Evolutionary conservation across 108 stramenopile genomes (phyloP).

Genomic region (Skeletonema potamos): DNA sequence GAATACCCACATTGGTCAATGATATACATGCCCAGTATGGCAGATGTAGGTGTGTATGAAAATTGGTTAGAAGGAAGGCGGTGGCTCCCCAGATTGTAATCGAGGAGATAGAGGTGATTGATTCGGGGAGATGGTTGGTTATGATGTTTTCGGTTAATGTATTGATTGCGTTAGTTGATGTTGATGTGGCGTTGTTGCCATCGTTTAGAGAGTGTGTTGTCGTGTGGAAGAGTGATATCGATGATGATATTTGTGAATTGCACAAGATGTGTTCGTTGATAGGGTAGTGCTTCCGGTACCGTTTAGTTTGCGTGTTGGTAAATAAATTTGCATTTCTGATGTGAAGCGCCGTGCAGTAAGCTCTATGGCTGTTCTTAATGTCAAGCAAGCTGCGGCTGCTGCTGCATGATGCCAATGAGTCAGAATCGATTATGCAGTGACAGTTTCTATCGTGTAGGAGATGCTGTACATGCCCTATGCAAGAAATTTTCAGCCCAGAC

Average conservation of each 20-base stretch:
- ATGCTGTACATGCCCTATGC: not conserved
- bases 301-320: not conserved
- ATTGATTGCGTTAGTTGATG: not conserved
- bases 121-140: not conserved
- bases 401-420: no score
- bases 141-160: not conserved
- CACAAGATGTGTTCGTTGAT: not conserved
- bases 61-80: constrained; percentile 55
- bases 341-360: not conserved
- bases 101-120: constrained; percentile 4
- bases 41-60: constrained; percentile 48
- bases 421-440: not conserved
- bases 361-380: not conserved
- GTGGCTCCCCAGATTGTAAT: constrained; percentile 73
- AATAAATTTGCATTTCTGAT: not conserved
- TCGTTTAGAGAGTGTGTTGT: constrained; percentile 3
- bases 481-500: not conserved
- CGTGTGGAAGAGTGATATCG: not conserved
- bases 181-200: not conserved
- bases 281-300: no score
- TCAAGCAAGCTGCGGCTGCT: no score
- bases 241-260: not conserved
- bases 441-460: not conserved
- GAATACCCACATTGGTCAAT: constrained; percentile 63
- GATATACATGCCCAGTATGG: constrained; percentile 85